Base-by-base conservation (phyloP, 2,329 filamentous ascomycete species). In the Monosporascus sp. region DNA sequence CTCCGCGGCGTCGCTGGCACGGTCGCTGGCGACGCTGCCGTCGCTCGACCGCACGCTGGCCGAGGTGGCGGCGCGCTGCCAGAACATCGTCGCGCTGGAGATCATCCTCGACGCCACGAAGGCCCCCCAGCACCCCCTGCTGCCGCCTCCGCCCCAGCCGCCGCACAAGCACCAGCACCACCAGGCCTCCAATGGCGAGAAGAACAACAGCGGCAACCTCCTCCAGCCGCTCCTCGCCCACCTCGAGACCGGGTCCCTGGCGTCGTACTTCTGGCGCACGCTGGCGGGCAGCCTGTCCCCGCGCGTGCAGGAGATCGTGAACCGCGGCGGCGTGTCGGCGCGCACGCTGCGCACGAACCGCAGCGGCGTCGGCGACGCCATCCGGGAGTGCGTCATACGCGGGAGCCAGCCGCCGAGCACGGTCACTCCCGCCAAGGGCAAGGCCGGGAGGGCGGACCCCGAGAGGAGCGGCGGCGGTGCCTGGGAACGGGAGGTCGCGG, bases 241-340 rank as follows among this genome's bases (percentile, higher is more conserved):
- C n/a, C 81, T 99, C 7, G 94, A 97, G 70, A 96, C 91, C 0
- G 84, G 89, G 0, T 94, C 89, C 2, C 75, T 99, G 17, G 85
- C 91, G 1, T 93, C 89, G 0, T 96, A 93, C 69, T 99, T 96
- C 73, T 99, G 94, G 91, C 82, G 94, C 51, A 89, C 88, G 8
- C 81, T 97, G 64, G 94, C 94, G 0, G 84, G 88, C 1, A 86
- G 84, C 52, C 77, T 97, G 55, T 83, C 87, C 3, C 76, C 85
- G 0, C 82, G 89, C 22, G 91, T 96, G 0, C 87, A 91, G 68
- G 93, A 97, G 60, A 89, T 97, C 45, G 71, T 96, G 53, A 84
- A 81, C 56, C 82, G 89, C 54, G 92, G 93, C 2, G 93, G 94
- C 0, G 88, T 92, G 1, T 88, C 89, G 28, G 91, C 90, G 5